Evolutionary conservation across 495 filamentous ascomycete species (phyloP).

Genomic region (Staphylotrichum longicolle): DNA sequence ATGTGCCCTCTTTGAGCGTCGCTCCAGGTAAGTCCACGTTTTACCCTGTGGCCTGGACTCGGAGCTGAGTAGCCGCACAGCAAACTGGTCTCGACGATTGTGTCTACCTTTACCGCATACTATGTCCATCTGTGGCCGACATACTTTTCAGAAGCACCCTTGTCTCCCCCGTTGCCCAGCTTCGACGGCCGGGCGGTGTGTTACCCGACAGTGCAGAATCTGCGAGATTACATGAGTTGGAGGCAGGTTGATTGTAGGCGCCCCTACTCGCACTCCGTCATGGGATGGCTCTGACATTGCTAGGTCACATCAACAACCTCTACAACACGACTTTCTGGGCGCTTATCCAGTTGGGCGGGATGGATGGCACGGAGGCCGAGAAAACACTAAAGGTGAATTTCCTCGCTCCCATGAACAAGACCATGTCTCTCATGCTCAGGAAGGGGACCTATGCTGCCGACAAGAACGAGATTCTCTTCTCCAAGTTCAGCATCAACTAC

Average conservation of each 20-base stretch:
- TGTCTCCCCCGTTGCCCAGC: constrained; percentile 74
- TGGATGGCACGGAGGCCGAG: constrained; percentile 75
- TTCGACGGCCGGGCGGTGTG: constrained; percentile 91
- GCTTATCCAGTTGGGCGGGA: constrained; percentile 71
- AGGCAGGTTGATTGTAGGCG: constrained; percentile 83
- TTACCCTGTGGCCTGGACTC: no score
- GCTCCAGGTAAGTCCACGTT: constrained; percentile 59
- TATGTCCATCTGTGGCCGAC: constrained; percentile 79
- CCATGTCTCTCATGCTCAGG: background rate
- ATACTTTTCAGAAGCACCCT: constrained; percentile 65
- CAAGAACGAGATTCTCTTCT: constrained; percentile 96
- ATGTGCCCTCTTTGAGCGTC: constrained; percentile 79
- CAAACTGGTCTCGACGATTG: constrained; percentile 86
- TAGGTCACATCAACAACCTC: constrained; percentile 95
- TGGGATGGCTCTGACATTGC: constrained; percentile 6
- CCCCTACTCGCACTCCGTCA: background rate
- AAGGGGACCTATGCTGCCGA: constrained; percentile 79
- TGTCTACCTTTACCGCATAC: constrained; percentile 89
- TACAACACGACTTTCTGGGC: constrained; percentile 98
- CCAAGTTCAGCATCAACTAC: constrained; percentile 88
- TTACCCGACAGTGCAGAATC: constrained; percentile 73
- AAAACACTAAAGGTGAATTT: constrained; percentile 63
- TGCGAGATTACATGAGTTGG: constrained; percentile 96
- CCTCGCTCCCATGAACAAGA: background rate
- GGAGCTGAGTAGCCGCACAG: constrained; percentile 41